phyloP scores from a whole-genome alignment of 2,329 filamentous ascomycete species.

The Monascus ruber region DNA sequence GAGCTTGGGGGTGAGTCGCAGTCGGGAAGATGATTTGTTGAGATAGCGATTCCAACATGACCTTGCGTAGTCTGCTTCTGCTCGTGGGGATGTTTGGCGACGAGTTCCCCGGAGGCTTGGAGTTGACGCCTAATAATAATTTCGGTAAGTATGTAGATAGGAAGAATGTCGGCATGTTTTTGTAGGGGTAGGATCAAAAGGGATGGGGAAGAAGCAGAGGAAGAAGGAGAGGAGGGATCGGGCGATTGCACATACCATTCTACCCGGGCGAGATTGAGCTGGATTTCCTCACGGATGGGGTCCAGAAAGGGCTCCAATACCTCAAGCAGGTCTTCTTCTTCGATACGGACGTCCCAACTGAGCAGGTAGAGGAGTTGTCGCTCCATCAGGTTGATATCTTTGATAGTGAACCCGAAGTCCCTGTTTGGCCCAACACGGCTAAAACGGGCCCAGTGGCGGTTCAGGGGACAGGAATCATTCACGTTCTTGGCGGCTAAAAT shows the following conservation, averaged over 20 bases:
- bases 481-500: slow-evolving; percentile 83
- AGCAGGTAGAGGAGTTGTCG: slow-evolving; percentile 92
- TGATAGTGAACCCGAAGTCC: slow-evolving; percentile 81
- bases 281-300: slow-evolving; percentile 55
- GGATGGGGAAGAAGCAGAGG: neutral
- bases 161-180: neutral
- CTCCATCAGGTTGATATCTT: slow-evolving; percentile 98
- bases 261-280: slow-evolving; percentile 19
- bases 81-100: slow-evolving; percentile 24
- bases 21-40: slow-evolving; percentile 12
- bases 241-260: slow-evolving; percentile 18
- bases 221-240: neutral
- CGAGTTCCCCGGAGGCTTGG: slow-evolving; percentile 23
- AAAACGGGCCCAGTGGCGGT: slow-evolving; percentile 99
- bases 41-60: slow-evolving; percentile 7
- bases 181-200: neutral
- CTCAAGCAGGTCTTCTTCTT: slow-evolving; percentile 70
- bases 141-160: neutral
- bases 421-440: slow-evolving; percentile 62
- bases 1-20: slow-evolving; percentile 7
- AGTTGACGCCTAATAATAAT: slow-evolving; percentile 15
- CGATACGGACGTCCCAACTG: slow-evolving; percentile 86
- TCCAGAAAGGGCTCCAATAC: slow-evolving; percentile 82
- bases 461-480: slow-evolving; percentile 97
- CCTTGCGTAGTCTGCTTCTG: slow-evolving; percentile 23